phyloP scores from a whole-genome alignment of 2,329 filamentous ascomycete genomes.

The Cryphonectria carpinicola region DNA sequence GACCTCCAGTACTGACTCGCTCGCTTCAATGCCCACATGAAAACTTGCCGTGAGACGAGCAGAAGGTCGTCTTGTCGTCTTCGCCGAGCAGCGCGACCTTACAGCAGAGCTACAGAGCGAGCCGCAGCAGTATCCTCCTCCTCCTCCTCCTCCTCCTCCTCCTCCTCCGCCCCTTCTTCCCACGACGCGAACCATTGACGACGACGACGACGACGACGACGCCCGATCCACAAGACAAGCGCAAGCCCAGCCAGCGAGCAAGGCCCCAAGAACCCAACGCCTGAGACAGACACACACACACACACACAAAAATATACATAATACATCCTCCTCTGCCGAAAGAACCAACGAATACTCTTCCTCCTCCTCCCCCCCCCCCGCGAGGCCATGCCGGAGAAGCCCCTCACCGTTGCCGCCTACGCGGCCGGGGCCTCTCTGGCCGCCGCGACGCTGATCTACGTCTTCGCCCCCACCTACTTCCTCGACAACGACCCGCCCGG shows the following conservation, averaged over 20 bases:
- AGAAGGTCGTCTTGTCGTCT: slow-evolving; percentile 10
- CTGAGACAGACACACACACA: neutral
- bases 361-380: neutral
- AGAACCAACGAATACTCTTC: neutral
- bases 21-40: slow-evolving; percentile 6
- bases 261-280: neutral
- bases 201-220: slow-evolving; percentile 14
- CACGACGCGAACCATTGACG: neutral
- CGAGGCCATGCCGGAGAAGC: slow-evolving; percentile 74
- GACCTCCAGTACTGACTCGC: neutral
- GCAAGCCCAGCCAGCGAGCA: neutral
- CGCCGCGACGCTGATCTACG: slow-evolving; percentile 92
- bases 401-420: slow-evolving; percentile 84
- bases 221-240: neutral
- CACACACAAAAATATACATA: neutral
- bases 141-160: neutral
- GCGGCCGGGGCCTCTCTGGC: slow-evolving; percentile 94
- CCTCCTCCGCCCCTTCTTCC: neutral
- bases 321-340: neutral
- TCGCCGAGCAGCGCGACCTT: neutral
- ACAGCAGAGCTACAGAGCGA: neutral
- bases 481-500: slow-evolving; percentile 78
- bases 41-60: neutral
- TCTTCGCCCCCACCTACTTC: slow-evolving; percentile 96
- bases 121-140: neutral